These are phyloP conservation scores for Colletotrichum musae DNA, from an alignment of 2,329 filamentous ascomycete genomes.

Conservation along the genomic window DNA sequence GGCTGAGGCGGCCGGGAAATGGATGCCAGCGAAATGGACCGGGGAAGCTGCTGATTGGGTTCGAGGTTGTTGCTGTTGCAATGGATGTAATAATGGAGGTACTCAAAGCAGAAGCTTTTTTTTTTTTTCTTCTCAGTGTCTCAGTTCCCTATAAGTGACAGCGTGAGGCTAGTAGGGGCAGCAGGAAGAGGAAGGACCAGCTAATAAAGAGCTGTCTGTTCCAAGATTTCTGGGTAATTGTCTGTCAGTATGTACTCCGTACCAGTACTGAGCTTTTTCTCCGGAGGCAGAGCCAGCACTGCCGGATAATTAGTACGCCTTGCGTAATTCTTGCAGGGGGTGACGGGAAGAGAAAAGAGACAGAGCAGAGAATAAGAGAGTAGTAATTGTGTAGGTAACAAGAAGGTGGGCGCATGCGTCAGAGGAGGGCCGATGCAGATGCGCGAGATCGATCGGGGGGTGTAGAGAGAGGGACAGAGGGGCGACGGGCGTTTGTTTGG, in stretches of 20 bases:
- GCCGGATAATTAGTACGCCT: not conserved
- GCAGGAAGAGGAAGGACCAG: not conserved
- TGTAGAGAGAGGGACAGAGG: too few relatives aligned
- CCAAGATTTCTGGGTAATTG: too few relatives aligned
- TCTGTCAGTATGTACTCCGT: not conserved
- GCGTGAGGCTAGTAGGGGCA: not conserved
- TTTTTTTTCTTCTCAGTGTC: slow-evolving; percentile 7
- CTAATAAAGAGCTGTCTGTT: not conserved
- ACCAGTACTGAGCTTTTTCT: slow-evolving; percentile 1
- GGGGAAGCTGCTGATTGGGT: slow-evolving; percentile 17
- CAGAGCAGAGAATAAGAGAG: not conserved
- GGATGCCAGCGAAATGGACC: not conserved
- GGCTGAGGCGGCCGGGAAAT: slow-evolving; percentile 5
- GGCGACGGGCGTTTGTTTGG: not conserved
- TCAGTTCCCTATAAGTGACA: slow-evolving; percentile 5
- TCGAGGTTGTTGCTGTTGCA: slow-evolving; percentile 8
- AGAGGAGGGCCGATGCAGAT: slow-evolving; percentile 24
- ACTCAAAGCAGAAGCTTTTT: not conserved
- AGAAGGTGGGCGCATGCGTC: not conserved
- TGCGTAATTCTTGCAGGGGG: not conserved
- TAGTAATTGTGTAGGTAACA: not conserved
- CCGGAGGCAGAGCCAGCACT: not conserved
- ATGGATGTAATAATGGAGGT: not conserved
- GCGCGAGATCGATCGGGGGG: slow-evolving; percentile 35
- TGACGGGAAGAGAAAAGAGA: not conserved